Evolutionary conservation across 257 asterid genomes (phyloP).

Genomic region (Gentiana dahurica): DNA sequence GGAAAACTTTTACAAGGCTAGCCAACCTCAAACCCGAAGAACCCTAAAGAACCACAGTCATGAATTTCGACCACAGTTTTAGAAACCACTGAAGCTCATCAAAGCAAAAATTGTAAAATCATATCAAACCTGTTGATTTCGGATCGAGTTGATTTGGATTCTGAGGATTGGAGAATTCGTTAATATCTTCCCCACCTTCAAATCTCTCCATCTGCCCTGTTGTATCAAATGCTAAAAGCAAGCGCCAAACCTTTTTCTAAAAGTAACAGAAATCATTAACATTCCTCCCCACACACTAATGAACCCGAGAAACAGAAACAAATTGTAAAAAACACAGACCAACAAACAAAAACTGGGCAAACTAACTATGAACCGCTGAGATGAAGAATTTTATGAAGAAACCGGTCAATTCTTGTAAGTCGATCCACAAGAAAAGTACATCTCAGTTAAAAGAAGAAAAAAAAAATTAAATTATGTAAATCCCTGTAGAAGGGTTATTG

Average conservation of each 20-base stretch:
- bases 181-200: slow-evolving; percentile 41
- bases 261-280: background rate
- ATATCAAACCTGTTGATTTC: slow-evolving; percentile 48
- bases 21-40: too few relatives aligned
- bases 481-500: background rate
- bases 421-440: slow-evolving; percentile 1
- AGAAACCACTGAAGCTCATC: too few relatives aligned
- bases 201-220: slow-evolving; percentile 51
- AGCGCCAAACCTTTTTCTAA: slow-evolving; percentile 8
- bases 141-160: slow-evolving; percentile 48
- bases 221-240: slow-evolving; percentile 2
- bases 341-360: too few relatives aligned
- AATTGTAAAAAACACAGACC: background rate
- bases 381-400: too few relatives aligned
- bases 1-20: too few relatives aligned
- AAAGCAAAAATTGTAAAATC: too few relatives aligned
- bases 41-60: too few relatives aligned
- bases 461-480: slow-evolving; percentile 15
- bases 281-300: background rate
- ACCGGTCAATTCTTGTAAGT: too few relatives aligned
- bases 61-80: too few relatives aligned
- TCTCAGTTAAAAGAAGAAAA: background rate
- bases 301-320: slow-evolving; percentile 1
- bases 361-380: too few relatives aligned
- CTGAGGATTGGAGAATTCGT: slow-evolving; percentile 31